Base-by-base conservation (phyloP, 2,329 filamentous ascomycete genomes). In the Stagonosporopsis cucurbitacearum region DNA sequence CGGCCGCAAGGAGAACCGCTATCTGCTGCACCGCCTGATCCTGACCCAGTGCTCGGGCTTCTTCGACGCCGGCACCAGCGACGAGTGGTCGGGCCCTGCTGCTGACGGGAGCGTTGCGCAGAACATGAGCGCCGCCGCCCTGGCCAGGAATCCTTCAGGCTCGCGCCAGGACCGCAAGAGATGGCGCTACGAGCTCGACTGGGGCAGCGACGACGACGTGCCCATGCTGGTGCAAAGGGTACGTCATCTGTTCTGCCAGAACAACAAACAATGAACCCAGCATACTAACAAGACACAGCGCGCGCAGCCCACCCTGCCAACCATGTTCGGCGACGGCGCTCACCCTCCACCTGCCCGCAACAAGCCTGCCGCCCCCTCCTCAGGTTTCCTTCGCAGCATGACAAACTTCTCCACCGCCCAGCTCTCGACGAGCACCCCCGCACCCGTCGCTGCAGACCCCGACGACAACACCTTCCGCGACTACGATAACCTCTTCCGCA, bases 401-500 rank as follows among this genome's bases (percentile, higher is more conserved):
- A 89, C 91, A 62, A 95, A 93, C 73, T 84, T 96, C 60, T 88
- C 79, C 61, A 82, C 81, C 44, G 51, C 45, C 17, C 39, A 48
- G 15, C 43, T 45, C 26, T 43, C 51, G 20, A 57, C 49, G 4
- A 58, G 70, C 22, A 58, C 71, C n/a, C 63, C 62, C 20, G 44
- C 74, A 3, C 68, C 69, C 22, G 59, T 65, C 2, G 82, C 85
- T 42, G 84, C 88, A 54, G 86, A 91, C 50, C 81, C 80, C 17
- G 77, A 81, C 39, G 82, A 91, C 67, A 91, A 96, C 62, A 84
- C 92, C 20, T 82, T 97, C 42, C 90, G 91, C 65, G 91, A 97
- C 78, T 97, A 98, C 76, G 92, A 96, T 74, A 97, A 97, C 74
- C 83, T 98, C 20, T 96, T 98, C 74, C 90, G 93, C 67, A 89